Percentiles rank a stretch among this genome's conserved stretches.
Conservation (phyloP, 371 early-diverging fungal species). For the Apophysomyces sp. region DNA sequence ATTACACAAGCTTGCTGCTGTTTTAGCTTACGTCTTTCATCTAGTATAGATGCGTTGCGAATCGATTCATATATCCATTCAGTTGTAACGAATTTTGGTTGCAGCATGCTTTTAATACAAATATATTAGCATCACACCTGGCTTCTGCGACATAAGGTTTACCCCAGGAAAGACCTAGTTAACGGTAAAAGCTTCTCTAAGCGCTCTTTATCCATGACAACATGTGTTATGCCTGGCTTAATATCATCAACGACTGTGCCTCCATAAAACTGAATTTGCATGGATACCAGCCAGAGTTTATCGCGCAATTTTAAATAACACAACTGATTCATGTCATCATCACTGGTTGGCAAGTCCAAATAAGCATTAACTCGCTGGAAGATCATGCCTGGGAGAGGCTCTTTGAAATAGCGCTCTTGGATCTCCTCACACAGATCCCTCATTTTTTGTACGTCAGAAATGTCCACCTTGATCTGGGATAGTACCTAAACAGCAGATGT, state of each 20-base stretch:
- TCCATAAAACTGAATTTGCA: constrained; percentile 22
- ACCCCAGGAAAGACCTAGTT: constrained; percentile 18
- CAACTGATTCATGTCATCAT: constrained; percentile 18
- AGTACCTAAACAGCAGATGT: constrained; percentile 12
- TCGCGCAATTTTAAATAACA: constrained; percentile 17
- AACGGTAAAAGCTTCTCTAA: constrained; percentile 13
- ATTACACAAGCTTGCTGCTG: too few relatives aligned
- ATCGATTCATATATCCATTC: constrained; percentile 23
- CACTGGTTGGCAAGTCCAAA: constrained; percentile 15
- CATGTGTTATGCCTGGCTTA: constrained; percentile 31
- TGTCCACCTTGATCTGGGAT: not conserved
- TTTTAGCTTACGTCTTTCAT: constrained; percentile 16
- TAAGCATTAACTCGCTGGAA: constrained; percentile 28
- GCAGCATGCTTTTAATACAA: not conserved
- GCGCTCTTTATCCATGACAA: constrained; percentile 23
- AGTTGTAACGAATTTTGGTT: constrained; percentile 17
- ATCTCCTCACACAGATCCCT: constrained; percentile 17
- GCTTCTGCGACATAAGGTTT: not conserved
- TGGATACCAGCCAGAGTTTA: constrained; percentile 9
- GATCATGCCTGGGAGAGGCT: constrained; percentile 26
- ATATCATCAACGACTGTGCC: constrained; percentile 9
- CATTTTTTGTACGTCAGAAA: not conserved
- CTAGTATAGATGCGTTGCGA: constrained; percentile 9
- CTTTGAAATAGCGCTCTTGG: constrained; percentile 26
- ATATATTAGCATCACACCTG: not conserved